Percentiles rank a stretch among this genome's conserved stretches.
Conservation (phyloP, 148 eudicot genomes). For the Cornus controversa region DNA sequence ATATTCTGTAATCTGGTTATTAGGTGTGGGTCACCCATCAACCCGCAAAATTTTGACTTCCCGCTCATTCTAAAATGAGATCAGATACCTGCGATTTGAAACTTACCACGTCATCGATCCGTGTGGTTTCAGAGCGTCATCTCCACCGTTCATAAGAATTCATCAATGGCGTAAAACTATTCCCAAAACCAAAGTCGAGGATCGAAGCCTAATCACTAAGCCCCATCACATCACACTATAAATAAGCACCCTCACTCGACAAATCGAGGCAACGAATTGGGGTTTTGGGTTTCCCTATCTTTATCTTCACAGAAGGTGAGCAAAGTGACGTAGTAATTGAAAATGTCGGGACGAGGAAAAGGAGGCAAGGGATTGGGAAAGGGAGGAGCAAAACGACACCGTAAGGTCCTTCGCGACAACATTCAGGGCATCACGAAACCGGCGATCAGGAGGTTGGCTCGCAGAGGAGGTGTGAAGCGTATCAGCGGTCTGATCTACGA, state of each 20-base stretch:
- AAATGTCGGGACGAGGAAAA: conserved; percentile 60
- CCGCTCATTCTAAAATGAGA: too few relatives aligned
- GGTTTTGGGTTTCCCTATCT: too few relatives aligned
- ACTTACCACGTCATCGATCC: conserved; percentile 14
- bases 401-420: conserved; percentile 12
- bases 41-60: too few relatives aligned
- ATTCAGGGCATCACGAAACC: conserved; percentile 16
- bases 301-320: too few relatives aligned
- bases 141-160: background rate
- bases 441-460: conserved; percentile 13
- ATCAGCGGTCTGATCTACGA: conserved; percentile 18
- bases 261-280: too few relatives aligned
- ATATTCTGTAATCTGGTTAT: too few relatives aligned
- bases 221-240: background rate
- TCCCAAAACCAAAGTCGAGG: background rate
- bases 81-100: background rate
- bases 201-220: background rate
- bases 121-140: background rate
- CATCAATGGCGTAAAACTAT: background rate
- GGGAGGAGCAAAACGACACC: conserved; percentile 22
- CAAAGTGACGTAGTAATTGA: background rate
- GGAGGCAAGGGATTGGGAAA: conserved; percentile 62
- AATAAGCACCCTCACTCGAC: background rate
- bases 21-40: too few relatives aligned
- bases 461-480: conserved; percentile 17